These are phyloP conservation scores for Fusarium secorum DNA, from an alignment of 2,329 filamentous ascomycete species.

Conservation along the genomic window DNA sequence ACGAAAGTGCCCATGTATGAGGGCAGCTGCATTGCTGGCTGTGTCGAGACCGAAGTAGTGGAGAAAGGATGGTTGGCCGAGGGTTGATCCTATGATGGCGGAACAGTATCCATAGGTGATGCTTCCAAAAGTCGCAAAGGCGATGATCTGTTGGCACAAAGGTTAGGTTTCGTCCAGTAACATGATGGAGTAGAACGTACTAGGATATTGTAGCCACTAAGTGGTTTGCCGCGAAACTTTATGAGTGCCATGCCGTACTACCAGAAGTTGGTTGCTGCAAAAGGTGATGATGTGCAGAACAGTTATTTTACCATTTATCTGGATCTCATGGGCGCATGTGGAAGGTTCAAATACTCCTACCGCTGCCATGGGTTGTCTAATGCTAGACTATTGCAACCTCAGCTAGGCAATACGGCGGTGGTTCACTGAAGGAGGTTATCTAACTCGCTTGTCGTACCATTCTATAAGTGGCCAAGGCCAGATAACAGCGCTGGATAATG, in stretches of 20 bases:
- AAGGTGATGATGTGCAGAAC: rapidly evolving
- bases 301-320: neutral
- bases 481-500: neutral
- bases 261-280: neutral
- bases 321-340: too few relatives aligned
- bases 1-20: too few relatives aligned
- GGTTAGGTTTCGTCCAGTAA: rapidly evolving
- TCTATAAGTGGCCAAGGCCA: neutral
- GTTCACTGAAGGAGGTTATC: neutral
- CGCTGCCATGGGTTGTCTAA: neutral
- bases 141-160: neutral
- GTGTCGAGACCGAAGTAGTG: neutral
- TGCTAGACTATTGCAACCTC: neutral
- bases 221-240: neutral
- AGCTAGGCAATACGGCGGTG: neutral
- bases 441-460: neutral
- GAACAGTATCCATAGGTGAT: neutral
- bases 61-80: neutral
- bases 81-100: neutral
- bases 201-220: neutral
- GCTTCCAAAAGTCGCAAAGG: neutral
- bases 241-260: neutral
- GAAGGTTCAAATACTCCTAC: neutral
- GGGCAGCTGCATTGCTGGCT: neutral
- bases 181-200: rapidly evolving